Evolutionary conservation across 129 eudicot species (phyloP).

Genomic region (Pittosporum tobira): DNA sequence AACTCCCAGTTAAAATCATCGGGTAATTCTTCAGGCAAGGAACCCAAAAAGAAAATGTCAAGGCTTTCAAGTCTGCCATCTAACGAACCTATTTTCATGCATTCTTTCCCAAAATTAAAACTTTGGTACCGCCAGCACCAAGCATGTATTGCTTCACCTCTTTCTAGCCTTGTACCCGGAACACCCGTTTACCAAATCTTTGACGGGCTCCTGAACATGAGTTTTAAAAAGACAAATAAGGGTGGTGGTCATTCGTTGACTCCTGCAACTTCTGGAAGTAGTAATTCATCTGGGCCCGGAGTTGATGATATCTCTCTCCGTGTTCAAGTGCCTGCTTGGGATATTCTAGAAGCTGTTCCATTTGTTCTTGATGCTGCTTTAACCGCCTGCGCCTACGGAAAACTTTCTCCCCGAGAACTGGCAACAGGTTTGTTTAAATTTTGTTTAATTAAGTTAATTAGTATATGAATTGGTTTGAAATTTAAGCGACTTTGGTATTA

Average conservation of each 20-base stretch:
- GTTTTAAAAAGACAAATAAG: constrained; percentile 61
- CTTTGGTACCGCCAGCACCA: constrained; percentile 85
- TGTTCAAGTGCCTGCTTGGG: constrained; percentile 89
- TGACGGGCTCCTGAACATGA: constrained; percentile 70
- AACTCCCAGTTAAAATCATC: constrained; percentile 67
- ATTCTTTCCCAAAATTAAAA: constrained; percentile 74
- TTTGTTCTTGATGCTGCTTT: constrained; percentile 92
- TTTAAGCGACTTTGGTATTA: neutral
- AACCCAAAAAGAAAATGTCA: constrained; percentile 29
- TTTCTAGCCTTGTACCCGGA: constrained; percentile 79
- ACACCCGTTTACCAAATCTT: constrained; percentile 79
- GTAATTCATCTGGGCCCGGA: constrained; percentile 51
- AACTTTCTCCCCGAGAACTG: constrained; percentile 81
- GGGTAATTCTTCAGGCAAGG: constrained; percentile 24
- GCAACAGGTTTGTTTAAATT: too few species aligned
- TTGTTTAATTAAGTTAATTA: too few species aligned
- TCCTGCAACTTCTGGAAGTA: constrained; percentile 67
- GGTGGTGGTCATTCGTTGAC: constrained; percentile 42
- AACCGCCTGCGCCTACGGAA: constrained; percentile 80
- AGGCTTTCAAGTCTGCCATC: constrained; percentile 41
- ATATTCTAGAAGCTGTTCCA: constrained; percentile 93
- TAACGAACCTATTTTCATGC: constrained; percentile 58
- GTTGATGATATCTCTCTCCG: constrained; percentile 46
- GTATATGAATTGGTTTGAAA: too few species aligned
- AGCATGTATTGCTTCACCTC: constrained; percentile 76